Percentiles rank a stretch among this genome's conserved stretches.
phyloP scores from a whole-genome alignment of 2,329 filamentous ascomycete genomes.

The Neophaeococcomyces mojaviensis region DNA sequence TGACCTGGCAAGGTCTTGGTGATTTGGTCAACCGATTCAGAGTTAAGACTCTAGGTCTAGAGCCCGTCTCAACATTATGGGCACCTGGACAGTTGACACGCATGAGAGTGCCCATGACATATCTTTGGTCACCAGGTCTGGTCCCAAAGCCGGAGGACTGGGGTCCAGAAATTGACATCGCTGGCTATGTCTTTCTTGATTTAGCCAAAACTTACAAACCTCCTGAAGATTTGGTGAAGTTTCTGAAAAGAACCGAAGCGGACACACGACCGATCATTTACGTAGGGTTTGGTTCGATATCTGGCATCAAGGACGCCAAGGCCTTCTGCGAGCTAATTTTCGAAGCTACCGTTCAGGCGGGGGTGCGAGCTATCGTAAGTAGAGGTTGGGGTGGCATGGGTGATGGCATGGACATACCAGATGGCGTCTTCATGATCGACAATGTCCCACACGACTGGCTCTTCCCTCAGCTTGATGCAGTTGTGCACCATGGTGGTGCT shows the following conservation, averaged over 20 bases:
- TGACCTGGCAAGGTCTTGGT: constrained; percentile 51
- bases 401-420: constrained; percentile 24
- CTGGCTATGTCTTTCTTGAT: constrained; percentile 50
- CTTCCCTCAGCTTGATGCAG: constrained; percentile 30
- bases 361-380: constrained; percentile 31
- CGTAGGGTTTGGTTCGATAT: constrained; percentile 31
- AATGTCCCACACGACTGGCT: constrained; percentile 35
- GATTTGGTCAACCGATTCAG: constrained; percentile 72
- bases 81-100: constrained; percentile 66
- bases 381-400: constrained; percentile 33
- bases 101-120: constrained; percentile 67
- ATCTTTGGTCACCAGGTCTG: constrained; percentile 51
- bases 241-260: constrained; percentile 18
- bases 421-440: constrained; percentile 29
- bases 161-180: constrained; percentile 47
- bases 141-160: constrained; percentile 49
- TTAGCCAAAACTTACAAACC: constrained; percentile 39
- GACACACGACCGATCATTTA: constrained; percentile 27
- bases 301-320: constrained; percentile 30
- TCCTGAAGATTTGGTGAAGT: constrained; percentile 30
- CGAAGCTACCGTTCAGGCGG: constrained; percentile 27
- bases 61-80: constrained; percentile 69
- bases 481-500: constrained; percentile 32
- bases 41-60: constrained; percentile 59
- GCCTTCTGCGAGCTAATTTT: constrained; percentile 30